These are phyloP conservation scores for Parsonsia alboflavescens DNA, from an alignment of 257 asterid species.

Conservation along the genomic window DNA sequence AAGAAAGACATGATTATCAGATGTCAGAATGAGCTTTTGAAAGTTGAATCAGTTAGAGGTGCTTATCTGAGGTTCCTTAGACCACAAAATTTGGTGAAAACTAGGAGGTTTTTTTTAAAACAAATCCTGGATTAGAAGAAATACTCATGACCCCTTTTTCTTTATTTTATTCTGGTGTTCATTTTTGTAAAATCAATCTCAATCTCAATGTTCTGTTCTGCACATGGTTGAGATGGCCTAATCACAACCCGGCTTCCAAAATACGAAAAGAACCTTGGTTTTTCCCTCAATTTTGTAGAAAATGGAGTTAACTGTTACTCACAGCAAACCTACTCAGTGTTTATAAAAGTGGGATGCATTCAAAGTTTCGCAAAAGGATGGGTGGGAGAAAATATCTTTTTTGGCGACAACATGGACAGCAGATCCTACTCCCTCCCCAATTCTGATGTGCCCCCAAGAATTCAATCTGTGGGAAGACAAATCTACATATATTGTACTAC, in stretches of 20 bases:
- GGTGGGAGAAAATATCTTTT: no score
- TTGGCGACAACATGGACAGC: no score
- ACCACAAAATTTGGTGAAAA: conserved; percentile 1
- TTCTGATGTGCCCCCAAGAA: not conserved
- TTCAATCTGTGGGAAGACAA: not conserved
- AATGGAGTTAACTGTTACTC: no score
- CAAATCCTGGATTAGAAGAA: not conserved
- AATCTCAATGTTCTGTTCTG: not conserved
- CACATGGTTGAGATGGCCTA: not conserved
- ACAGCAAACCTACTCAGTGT: no score
- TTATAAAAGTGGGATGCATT: no score
- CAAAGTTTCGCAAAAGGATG: no score
- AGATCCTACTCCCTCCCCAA: not conserved
- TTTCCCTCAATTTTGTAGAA: not conserved
- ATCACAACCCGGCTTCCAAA: not conserved
- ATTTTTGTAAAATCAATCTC: not conserved
- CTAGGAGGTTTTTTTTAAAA: not conserved
- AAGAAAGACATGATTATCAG: not conserved
- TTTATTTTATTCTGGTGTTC: not conserved
- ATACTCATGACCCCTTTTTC: not conserved
- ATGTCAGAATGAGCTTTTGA: not conserved
- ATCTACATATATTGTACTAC: no score
- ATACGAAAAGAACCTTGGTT: not conserved
- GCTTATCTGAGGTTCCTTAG: not conserved
- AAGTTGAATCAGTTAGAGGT: not conserved